Base-by-base conservation (phyloP, 2,329 filamentous ascomycete species). In the Plenodomus tracheiphilus region DNA sequence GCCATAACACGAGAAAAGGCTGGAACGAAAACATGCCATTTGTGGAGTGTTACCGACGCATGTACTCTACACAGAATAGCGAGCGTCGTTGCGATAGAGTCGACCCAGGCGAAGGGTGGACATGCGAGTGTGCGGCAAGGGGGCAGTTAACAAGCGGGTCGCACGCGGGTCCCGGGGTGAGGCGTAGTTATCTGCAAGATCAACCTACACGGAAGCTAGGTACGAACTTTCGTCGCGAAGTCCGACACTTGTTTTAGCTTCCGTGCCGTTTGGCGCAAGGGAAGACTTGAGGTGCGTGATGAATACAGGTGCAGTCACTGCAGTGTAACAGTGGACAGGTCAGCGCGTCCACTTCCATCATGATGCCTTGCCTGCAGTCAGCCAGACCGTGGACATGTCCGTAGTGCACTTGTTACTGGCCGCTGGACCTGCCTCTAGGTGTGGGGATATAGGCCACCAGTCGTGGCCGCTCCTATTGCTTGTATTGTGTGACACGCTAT, bases 71-170 rank as follows among this genome's bases (percentile, higher is more conserved):
- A 15, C 40, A 43, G 41, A 52, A 60, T 49, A 61, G 44, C 47
- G 57, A 61, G 48, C 39, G 59, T 53, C 39, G 53, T 47, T 47
- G 43, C 51, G 47, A 55, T 44, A 47, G 41, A 50, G 45, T 54
- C 50, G 50, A 53, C 49, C 43, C 43, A 54, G 50, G 37, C 52
- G 40, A 47, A 52, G 51, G 47, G 43, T 51, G 48, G 42, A 43
- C 46, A 49, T 48, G 39, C 37, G 46, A 43, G 39, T 30, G 46
- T 53, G 49, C 49, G 56, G 58, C 49, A 51, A 50, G 44, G 53
- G 55, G 56, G 49, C 61, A 62, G 56, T 61, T 63, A 59, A 59
- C 54, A 47, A 54, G 51, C 58, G 53, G 59, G 43, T 32, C 8
- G 28, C 28, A 15, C 28, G 28, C 28, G 52, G 47, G 46, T 46